Conservation (phyloP, 202 grass and related monocot genomes). For the Zoysia matrella region DNA sequence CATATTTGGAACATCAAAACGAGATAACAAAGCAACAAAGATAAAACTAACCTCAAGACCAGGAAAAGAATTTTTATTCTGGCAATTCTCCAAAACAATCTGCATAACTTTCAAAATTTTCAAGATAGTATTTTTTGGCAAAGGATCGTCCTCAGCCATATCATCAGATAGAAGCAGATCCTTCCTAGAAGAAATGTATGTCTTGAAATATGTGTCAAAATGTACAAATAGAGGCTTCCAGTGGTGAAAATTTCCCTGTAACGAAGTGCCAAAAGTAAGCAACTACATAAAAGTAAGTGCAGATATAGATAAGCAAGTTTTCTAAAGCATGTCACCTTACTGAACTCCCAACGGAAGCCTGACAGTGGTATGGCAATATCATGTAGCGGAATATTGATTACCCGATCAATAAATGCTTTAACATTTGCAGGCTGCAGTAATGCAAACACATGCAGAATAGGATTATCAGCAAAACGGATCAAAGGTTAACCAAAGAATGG, state of each 20-base stretch:
- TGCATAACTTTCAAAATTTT: slow-evolving; percentile 97
- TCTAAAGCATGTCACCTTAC: slow-evolving; percentile 65
- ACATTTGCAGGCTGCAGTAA: slow-evolving; percentile 96
- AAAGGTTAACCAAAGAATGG: not conserved
- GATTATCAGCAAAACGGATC: slow-evolving; percentile 1
- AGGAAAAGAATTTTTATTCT: slow-evolving; percentile 81
- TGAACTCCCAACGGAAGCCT: slow-evolving; percentile 92
- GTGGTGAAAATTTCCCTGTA: slow-evolving; percentile 96
- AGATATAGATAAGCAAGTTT: slow-evolving; percentile 20
- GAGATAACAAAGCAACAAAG: slow-evolving; percentile 8
- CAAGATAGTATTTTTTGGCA: slow-evolving; percentile 85
- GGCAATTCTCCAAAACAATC: slow-evolving; percentile 96
- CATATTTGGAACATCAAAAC: slow-evolving; percentile 20
- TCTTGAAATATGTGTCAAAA: slow-evolving; percentile 97
- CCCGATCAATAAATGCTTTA: slow-evolving; percentile 96
- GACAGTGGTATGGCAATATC: slow-evolving; percentile 98
- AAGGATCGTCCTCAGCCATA: slow-evolving; percentile 67
- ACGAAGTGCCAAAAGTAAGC: slow-evolving; percentile 45
- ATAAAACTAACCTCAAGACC: slow-evolving; percentile 82
- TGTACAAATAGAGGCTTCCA: slow-evolving; percentile 98
- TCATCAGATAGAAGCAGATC: slow-evolving; percentile 92
- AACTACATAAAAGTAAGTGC: slow-evolving; percentile 28
- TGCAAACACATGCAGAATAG: slow-evolving; percentile 52
- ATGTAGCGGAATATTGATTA: slow-evolving; percentile 93
- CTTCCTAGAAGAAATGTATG: slow-evolving; percentile 86